Evolutionary conservation across 2,329 filamentous ascomycete species (phyloP).

Genomic region (Exserohilum turcica): DNA sequence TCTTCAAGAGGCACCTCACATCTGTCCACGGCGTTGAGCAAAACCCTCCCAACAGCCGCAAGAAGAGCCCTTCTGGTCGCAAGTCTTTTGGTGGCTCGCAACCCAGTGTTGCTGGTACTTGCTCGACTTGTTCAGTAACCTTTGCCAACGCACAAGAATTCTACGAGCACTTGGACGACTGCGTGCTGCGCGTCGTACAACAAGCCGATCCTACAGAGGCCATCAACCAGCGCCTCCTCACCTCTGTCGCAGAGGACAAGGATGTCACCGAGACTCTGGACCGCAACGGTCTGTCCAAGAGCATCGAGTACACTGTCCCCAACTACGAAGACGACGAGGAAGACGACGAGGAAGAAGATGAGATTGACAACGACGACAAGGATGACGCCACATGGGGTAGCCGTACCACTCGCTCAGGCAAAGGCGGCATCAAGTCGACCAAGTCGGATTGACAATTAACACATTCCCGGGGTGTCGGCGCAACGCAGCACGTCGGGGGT

Average conservation of each 20-base stretch:
- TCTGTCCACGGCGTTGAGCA: conserved; percentile 92
- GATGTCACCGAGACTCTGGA: conserved; percentile 49
- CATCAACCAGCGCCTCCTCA: conserved; percentile 51
- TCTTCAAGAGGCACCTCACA: conserved; percentile 93
- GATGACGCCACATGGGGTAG: conserved; percentile 61
- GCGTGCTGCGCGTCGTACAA: conserved; percentile 65
- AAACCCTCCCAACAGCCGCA: conserved; percentile 87
- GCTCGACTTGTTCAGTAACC: conserved; percentile 85
- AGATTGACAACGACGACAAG: conserved; percentile 57
- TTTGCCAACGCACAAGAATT: conserved; percentile 93
- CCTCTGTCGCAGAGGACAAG: conserved; percentile 49
- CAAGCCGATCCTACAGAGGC: conserved; percentile 51
- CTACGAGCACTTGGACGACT: conserved; percentile 89
- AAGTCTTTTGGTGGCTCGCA: conserved; percentile 73
- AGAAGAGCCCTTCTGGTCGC: conserved; percentile 66
- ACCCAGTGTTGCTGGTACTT: conserved; percentile 72
- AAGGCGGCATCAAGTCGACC: conserved; percentile 57
- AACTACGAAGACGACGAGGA: conserved; percentile 60
- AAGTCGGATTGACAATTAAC: conserved; percentile 58
- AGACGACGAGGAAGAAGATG: conserved; percentile 55
- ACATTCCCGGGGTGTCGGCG: conserved; percentile 56
- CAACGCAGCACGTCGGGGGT: conserved; percentile 43
- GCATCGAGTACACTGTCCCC: conserved; percentile 52
- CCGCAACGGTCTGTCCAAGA: conserved; percentile 47
- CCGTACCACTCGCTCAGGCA: conserved; percentile 53